Evolutionary conservation across 345 rosid species (phyloP).

Genomic region (Salix dunnii): DNA sequence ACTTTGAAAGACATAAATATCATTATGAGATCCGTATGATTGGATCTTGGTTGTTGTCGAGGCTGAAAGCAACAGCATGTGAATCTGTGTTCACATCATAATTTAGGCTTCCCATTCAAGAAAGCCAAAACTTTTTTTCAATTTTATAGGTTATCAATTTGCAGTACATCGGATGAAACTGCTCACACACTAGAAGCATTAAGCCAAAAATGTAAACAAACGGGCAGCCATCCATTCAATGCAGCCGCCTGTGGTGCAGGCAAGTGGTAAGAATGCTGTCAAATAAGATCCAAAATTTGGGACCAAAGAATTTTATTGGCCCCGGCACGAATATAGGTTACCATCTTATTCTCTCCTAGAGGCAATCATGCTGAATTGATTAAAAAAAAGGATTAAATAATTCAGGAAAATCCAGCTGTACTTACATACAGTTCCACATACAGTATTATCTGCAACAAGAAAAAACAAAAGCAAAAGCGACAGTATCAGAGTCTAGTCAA

Average conservation of each 20-base stretch:
- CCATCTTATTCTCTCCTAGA: background rate
- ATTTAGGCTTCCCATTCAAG: background rate
- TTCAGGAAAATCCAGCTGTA: conserved; percentile 29
- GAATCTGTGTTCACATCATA: background rate
- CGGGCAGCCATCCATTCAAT: background rate
- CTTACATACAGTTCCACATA: conserved; percentile 91
- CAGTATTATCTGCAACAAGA: conserved; percentile 60
- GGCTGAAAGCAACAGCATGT: background rate
- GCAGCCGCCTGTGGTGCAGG: background rate
- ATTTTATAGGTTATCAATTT: background rate
- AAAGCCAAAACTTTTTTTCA: background rate
- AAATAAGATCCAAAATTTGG: background rate
- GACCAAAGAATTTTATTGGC: background rate
- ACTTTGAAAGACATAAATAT: background rate
- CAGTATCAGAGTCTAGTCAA: conserved; percentile 1
- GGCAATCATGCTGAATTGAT: background rate
- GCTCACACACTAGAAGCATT: background rate
- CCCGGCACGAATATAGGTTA: background rate
- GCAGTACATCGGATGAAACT: background rate
- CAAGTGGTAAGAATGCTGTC: background rate
- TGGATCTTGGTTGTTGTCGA: background rate
- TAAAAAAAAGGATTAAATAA: conserved; percentile 6
- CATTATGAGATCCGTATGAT: background rate
- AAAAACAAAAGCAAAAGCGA: background rate
- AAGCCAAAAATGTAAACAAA: background rate